Evolutionary conservation across 2,329 filamentous ascomycete species (phyloP).

Genomic region (Tolypocladium cylindrosporum): DNA sequence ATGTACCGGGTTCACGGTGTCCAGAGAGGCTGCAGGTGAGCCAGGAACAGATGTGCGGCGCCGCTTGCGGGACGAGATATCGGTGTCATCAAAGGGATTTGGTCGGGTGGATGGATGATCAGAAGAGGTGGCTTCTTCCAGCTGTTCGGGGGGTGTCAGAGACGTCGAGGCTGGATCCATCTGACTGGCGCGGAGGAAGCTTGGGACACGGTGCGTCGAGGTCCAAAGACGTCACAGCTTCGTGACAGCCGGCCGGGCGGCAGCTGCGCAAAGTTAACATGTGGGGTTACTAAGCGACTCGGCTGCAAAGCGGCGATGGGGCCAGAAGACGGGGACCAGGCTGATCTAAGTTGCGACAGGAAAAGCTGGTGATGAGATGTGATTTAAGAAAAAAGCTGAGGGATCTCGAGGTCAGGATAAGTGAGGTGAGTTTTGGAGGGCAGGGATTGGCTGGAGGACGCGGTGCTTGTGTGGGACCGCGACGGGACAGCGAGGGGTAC

Average conservation of each 20-base stretch:
- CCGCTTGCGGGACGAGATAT: conserved; percentile 47
- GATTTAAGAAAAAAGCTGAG: neutral
- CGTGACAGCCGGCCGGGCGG: conserved; percentile 43
- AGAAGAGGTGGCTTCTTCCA: conserved; percentile 46
- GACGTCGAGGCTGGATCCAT: conserved; percentile 43
- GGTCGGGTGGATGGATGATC: conserved; percentile 53
- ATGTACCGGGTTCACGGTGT: conserved; percentile 24
- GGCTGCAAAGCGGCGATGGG: conserved; percentile 1
- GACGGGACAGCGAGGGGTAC: conserved; percentile 5
- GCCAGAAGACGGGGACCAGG: neutral
- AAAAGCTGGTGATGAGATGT: conserved; percentile 1
- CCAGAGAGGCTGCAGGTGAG: conserved; percentile 43
- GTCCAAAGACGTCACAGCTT: conserved; percentile 40
- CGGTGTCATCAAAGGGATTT: conserved; percentile 54
- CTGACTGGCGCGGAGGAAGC: conserved; percentile 30
- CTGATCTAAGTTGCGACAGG: neutral
- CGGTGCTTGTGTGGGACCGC: conserved; percentile 27
- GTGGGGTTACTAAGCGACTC: conserved; percentile 27
- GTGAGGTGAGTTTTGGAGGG: conserved; percentile 12
- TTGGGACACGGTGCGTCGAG: conserved; percentile 30
- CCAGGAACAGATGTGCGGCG: conserved; percentile 48
- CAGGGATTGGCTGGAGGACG: conserved; percentile 21
- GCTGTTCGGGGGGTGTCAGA: conserved; percentile 34
- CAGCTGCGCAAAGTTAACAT: conserved; percentile 47
- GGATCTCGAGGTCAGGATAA: neutral